phyloP scores from a whole-genome alignment of 176 grass and related monocot species.

The Carex pumila region DNA sequence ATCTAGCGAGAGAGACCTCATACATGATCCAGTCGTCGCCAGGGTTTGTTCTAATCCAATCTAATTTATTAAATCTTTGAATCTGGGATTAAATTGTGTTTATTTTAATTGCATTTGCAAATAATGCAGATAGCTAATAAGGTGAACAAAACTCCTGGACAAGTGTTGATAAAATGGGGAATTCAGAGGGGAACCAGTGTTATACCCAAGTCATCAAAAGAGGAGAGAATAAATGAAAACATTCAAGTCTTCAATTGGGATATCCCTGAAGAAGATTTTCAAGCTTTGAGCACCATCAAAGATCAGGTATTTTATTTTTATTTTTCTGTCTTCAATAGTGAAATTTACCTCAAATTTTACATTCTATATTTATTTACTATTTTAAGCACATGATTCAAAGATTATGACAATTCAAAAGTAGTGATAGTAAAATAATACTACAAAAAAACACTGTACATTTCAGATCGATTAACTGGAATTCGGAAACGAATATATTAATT shows the following conservation, averaged over 20 bases:
- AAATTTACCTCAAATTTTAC: too few species aligned
- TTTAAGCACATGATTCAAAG: too few species aligned
- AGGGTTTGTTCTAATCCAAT: constrained; percentile 22
- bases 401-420: too few species aligned
- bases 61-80: too few species aligned
- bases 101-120: neutral
- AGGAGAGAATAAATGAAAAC: constrained; percentile 71
- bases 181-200: constrained; percentile 67
- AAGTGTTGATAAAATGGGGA: constrained; percentile 73
- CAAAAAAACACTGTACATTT: too few species aligned
- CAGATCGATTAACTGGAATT: too few species aligned
- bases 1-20: constrained; percentile 48
- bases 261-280: constrained; percentile 60
- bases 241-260: constrained; percentile 68
- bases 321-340: neutral
- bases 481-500: neutral
- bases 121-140: constrained; percentile 51
- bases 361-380: too few species aligned
- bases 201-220: constrained; percentile 66
- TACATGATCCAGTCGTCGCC: constrained; percentile 44
- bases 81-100: neutral
- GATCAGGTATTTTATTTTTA: constrained; percentile 31
- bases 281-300: constrained; percentile 57
- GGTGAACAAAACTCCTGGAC: constrained; percentile 57
- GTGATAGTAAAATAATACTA: too few species aligned